Percentiles rank a stretch among this genome's conserved stretches.
Evolutionary conservation across 352 stramenopile species (phyloP).

Genomic region (Globisporangium cylindrosporum): DNA sequence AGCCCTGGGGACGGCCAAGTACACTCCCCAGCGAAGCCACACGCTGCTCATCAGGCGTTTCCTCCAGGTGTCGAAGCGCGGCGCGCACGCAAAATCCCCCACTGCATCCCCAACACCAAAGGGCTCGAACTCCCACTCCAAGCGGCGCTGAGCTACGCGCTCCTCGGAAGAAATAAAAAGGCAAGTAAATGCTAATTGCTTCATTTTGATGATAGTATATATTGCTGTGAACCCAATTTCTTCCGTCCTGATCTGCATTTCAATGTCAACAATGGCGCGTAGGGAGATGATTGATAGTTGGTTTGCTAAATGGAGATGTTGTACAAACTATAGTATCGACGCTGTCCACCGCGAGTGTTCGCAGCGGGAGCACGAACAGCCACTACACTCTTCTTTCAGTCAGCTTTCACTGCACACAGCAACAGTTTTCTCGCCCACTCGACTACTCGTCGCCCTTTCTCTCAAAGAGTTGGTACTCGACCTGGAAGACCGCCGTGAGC

Average conservation of each 20-base stretch:
- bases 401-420: neutral
- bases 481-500: conserved; percentile 52
- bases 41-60: conserved; percentile 55
- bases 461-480: conserved; percentile 67
- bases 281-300: too few relatives aligned
- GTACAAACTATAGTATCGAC: too few relatives aligned
- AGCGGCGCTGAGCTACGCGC: conserved; percentile 4
- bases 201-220: conserved; percentile 1
- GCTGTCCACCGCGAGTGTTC: too few relatives aligned
- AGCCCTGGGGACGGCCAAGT: conserved; percentile 46
- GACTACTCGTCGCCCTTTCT: conserved; percentile 12
- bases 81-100: neutral
- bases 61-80: conserved; percentile 36
- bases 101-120: neutral
- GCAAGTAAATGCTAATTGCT: neutral
- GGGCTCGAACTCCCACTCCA: neutral
- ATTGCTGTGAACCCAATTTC: too few relatives aligned
- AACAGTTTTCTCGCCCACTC: neutral
- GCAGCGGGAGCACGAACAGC: too few relatives aligned
- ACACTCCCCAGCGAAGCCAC: conserved; percentile 53
- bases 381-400: neutral
- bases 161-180: neutral
- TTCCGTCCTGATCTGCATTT: too few relatives aligned
- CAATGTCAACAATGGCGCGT: too few relatives aligned
- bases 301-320: too few relatives aligned